Conservation (phyloP, 768 basidiomycete genomes). For the Phylloporus scabripes region DNA sequence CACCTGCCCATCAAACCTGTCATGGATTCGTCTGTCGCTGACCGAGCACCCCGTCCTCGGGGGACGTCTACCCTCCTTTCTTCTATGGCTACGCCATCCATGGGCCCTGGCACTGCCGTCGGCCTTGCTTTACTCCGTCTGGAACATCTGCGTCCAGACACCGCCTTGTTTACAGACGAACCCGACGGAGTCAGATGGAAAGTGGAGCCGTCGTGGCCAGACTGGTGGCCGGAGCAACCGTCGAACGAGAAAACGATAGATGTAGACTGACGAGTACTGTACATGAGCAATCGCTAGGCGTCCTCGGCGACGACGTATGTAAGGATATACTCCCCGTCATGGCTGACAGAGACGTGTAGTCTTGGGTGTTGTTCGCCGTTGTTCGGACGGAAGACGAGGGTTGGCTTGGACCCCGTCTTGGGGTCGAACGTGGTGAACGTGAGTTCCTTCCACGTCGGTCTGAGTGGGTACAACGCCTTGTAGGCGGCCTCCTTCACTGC, state of each 20-base stretch:
- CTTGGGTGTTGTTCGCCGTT: background rate
- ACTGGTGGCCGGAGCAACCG: conserved; percentile 49
- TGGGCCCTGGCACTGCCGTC: conserved; percentile 34
- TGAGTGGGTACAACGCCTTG: conserved; percentile 72
- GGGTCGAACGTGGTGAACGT: conserved; percentile 39
- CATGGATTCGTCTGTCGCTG: conserved; percentile 1
- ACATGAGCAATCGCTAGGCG: conserved; percentile 5
- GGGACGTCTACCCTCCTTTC: conserved; percentile 73
- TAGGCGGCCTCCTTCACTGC: conserved; percentile 81
- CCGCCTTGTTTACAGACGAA: conserved; percentile 16
- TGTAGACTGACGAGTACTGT: conserved; percentile 15
- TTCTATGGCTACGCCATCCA: conserved; percentile 34
- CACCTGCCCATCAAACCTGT: conserved; percentile 26
- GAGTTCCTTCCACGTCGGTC: conserved; percentile 73
- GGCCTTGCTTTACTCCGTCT: conserved; percentile 78
- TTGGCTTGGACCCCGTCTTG: conserved; percentile 37
- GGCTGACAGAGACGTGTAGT: conserved; percentile 71
- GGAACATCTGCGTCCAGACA: conserved; percentile 50
- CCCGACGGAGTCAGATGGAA: conserved; percentile 25
- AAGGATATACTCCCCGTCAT: conserved; percentile 75
- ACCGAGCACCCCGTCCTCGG: conserved; percentile 50
- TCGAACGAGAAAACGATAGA: conserved; percentile 15
- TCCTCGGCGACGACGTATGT: conserved; percentile 61
- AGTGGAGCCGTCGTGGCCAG: conserved; percentile 66
- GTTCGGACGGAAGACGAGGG: conserved; percentile 28